A percentile compares a stretch with the other conserved stretches of the same genome.
phyloP scores from a whole-genome alignment of 1,284 basidiomycete genomes.

The Mycocalia duriaeana region DNA sequence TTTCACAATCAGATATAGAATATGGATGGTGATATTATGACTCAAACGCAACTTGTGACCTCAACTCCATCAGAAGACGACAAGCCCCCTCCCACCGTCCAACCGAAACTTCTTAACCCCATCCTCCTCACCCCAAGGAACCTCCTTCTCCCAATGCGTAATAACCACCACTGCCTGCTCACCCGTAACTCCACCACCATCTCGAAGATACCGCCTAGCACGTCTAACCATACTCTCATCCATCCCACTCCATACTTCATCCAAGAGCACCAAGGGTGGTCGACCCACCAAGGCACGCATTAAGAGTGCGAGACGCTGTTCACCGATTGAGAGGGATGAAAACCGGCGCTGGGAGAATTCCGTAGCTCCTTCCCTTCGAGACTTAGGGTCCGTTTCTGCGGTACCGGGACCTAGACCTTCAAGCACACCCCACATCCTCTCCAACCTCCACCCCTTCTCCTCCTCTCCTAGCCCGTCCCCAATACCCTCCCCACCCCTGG shows the following conservation, averaged over 20 bases:
- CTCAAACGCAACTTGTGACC: no score
- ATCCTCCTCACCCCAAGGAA: constrained; percentile 62
- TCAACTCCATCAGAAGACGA: no score
- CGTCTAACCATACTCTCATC: constrained; percentile 68
- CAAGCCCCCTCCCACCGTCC: constrained; percentile 9
- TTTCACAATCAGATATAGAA: no score
- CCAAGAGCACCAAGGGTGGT: constrained; percentile 73
- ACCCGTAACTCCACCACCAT: constrained; percentile 46
- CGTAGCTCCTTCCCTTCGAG: constrained; percentile 10
- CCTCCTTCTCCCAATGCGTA: constrained; percentile 87
- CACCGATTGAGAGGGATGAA: constrained; percentile 57
- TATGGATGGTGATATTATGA: no score
- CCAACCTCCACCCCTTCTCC: constrained; percentile 37
- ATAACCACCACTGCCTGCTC: constrained; percentile 79
- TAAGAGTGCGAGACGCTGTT: constrained; percentile 77
- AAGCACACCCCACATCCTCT: constrained; percentile 52
- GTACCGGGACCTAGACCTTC: constrained; percentile 56
- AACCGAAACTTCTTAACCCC: constrained; percentile 33
- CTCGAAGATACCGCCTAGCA: constrained; percentile 58
- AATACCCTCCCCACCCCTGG: constrained; percentile 41
- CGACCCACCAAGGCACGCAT: constrained; percentile 78
- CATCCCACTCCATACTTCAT: constrained; percentile 92
- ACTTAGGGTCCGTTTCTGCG: constrained; percentile 31
- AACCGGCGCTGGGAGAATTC: constrained; percentile 49
- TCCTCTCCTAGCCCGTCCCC: constrained; percentile 26